A percentile compares a stretch with the other conserved stretches of the same genome.
Conservation (phyloP, 164 flowering plant genomes). For the Cinnamomum chago region DNA sequence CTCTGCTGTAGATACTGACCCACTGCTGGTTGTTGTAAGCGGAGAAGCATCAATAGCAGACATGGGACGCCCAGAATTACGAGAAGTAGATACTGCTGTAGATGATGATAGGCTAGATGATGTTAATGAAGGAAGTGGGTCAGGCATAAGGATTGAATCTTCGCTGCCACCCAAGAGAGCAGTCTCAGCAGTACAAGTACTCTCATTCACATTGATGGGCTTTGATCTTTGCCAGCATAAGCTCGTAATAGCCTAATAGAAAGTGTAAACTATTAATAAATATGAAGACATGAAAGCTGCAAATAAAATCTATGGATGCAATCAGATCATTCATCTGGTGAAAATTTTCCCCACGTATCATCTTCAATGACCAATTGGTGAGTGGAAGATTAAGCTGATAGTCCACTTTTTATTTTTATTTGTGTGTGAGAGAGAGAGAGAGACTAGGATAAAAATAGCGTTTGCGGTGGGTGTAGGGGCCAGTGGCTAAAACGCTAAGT, state of each 20-base stretch:
- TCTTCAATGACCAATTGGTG: background rate
- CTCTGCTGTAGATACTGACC: slow-evolving; percentile 43
- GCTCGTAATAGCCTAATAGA: slow-evolving; percentile 81
- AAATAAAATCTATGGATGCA: background rate
- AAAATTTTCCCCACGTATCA: background rate
- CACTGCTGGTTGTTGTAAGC: slow-evolving; percentile 33
- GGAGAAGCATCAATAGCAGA: slow-evolving; percentile 40
- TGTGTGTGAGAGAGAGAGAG: background rate
- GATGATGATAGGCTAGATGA: slow-evolving; percentile 49
- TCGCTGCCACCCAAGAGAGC: slow-evolving; percentile 90
- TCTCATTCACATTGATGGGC: slow-evolving; percentile 71
- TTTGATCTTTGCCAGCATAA: slow-evolving; percentile 98
- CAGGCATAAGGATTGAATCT: slow-evolving; percentile 96
- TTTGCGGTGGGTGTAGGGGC: too few species aligned
- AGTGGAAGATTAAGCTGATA: background rate
- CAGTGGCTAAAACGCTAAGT: too few species aligned
- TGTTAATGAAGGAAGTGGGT: slow-evolving; percentile 81
- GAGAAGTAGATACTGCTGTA: slow-evolving; percentile 37
- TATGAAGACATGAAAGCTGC: background rate
- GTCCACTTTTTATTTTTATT: background rate
- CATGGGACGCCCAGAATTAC: slow-evolving; percentile 41
- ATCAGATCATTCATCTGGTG: background rate
- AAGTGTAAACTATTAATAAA: slow-evolving; percentile 19
- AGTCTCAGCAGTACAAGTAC: slow-evolving; percentile 65
- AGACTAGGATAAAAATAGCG: background rate